These are phyloP conservation scores for Xylaria intraflava DNA, from an alignment of 495 filamentous ascomycete species.

Conservation along the genomic window DNA sequence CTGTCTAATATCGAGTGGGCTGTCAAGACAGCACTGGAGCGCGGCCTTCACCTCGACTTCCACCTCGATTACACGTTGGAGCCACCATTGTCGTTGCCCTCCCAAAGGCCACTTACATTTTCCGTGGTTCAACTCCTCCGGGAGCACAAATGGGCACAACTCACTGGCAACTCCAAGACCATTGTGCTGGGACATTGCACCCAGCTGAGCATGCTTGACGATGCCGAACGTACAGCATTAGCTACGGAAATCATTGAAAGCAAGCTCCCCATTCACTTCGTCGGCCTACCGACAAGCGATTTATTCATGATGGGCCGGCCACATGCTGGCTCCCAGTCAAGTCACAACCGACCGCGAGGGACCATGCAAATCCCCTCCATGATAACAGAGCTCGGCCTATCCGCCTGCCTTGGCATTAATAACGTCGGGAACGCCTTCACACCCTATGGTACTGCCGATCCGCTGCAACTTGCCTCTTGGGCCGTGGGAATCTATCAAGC, in stretches of 20 bases:
- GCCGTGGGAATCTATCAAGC: slow-evolving; percentile 65
- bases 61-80: slow-evolving; percentile 69
- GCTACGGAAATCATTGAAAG: slow-evolving; percentile 36
- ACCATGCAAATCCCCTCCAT: slow-evolving; percentile 59
- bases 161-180: slow-evolving; percentile 33
- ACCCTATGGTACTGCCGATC: slow-evolving; percentile 66
- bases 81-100: slow-evolving; percentile 7
- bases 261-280: slow-evolving; percentile 55
- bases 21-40: slow-evolving; percentile 39
- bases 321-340: slow-evolving; percentile 8
- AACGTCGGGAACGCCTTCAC: slow-evolving; percentile 77
- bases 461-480: slow-evolving; percentile 54
- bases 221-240: slow-evolving; percentile 45
- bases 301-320: slow-evolving; percentile 62
- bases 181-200: slow-evolving; percentile 68
- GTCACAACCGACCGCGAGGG: slow-evolving; percentile 40
- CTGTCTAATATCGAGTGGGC: slow-evolving; percentile 61
- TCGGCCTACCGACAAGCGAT: slow-evolving; percentile 69
- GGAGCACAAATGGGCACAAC: slow-evolving; percentile 39
- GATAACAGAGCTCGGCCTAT: slow-evolving; percentile 53
- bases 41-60: slow-evolving; percentile 58
- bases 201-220: slow-evolving; percentile 51
- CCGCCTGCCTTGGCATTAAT: slow-evolving; percentile 62
- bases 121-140: slow-evolving; percentile 47
- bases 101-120: slow-evolving; percentile 44